Percentiles rank a stretch among this genome's conserved stretches.
Conservation (phyloP, 2,329 filamentous ascomycete genomes). For the Colletotrichum lini region DNA sequence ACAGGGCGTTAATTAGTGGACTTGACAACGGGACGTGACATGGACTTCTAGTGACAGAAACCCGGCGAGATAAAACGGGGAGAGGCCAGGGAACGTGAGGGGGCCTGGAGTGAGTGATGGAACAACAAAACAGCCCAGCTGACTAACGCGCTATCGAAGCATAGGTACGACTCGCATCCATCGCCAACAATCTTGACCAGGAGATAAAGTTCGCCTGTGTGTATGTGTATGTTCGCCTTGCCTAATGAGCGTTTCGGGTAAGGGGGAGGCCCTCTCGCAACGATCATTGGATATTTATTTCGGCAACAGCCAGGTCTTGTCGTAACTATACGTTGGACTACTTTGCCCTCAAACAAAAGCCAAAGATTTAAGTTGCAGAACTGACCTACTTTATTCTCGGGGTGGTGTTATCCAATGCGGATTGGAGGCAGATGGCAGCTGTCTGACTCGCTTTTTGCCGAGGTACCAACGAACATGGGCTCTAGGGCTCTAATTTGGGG, state of each 20-base stretch:
- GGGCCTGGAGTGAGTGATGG: conserved; percentile 16
- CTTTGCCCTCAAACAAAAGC: conserved; percentile 18
- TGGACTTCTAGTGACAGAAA: conserved; percentile 5
- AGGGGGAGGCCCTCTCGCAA: background rate
- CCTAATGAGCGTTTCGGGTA: background rate
- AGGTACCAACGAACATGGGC: background rate
- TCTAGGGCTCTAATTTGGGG: background rate
- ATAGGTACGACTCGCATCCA: background rate
- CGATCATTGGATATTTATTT: conserved; percentile 13
- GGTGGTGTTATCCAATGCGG: background rate
- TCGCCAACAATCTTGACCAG: conserved; percentile 1
- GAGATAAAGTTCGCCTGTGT: conserved; percentile 22
- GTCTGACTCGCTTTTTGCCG: background rate
- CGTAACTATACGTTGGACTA: conserved; percentile 8
- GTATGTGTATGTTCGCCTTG: background rate
- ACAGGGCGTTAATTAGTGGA: conserved; percentile 13
- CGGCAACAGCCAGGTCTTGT: background rate
- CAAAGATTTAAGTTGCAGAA: conserved; percentile 9
- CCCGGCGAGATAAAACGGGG: conserved; percentile 9
- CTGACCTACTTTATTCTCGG: background rate
- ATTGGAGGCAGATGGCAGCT: background rate
- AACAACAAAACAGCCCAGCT: conserved; percentile 23
- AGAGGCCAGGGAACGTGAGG: conserved; percentile 14
- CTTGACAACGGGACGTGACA: conserved; percentile 18
- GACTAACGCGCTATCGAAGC: conserved; percentile 21